A percentile compares a stretch with the other conserved stretches of the same genome.
Conservation (phyloP, 2,329 filamentous ascomycete genomes). For the Zalaria obscura region DNA sequence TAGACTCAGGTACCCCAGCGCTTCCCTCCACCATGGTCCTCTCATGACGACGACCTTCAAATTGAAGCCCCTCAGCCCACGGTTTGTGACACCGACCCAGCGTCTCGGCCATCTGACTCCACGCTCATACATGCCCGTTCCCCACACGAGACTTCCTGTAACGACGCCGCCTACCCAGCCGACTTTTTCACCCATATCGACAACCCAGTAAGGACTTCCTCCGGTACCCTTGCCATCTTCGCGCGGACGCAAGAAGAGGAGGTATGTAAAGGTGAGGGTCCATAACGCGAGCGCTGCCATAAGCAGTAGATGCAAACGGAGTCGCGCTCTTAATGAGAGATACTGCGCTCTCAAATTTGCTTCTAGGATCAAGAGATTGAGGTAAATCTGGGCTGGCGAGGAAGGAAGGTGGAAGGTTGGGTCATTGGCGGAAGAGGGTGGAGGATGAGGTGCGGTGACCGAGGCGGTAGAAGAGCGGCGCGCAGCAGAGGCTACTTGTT, state of each 20-base stretch:
- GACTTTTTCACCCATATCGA: slow-evolving; percentile 81
- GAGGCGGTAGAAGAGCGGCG: slow-evolving; percentile 26
- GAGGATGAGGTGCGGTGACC: slow-evolving; percentile 21
- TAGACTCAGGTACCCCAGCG: slow-evolving; percentile 37
- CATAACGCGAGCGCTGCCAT: slow-evolving; percentile 65
- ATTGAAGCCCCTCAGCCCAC: slow-evolving; percentile 83
- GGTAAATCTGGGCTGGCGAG: slow-evolving; percentile 88
- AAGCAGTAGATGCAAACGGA: slow-evolving; percentile 88
- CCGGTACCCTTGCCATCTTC: slow-evolving; percentile 87
- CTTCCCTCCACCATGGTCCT: slow-evolving; percentile 67
- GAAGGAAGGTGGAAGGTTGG: slow-evolving; percentile 73
- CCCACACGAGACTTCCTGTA: slow-evolving; percentile 78
- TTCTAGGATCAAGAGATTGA: slow-evolving; percentile 94
- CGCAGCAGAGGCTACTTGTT: slow-evolving; percentile 23
- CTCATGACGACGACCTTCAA: slow-evolving; percentile 87
- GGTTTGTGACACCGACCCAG: slow-evolving; percentile 81
- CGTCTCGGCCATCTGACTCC: slow-evolving; percentile 86
- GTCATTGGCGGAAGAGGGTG: slow-evolving; percentile 39
- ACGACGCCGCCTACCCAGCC: slow-evolving; percentile 84
- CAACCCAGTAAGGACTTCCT: slow-evolving; percentile 89
- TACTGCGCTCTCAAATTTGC: slow-evolving; percentile 87
- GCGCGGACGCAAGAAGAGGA: slow-evolving; percentile 85
- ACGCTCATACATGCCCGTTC: slow-evolving; percentile 89
- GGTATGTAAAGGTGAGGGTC: slow-evolving; percentile 76
- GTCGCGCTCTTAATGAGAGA: slow-evolving; percentile 72